Base-by-base conservation (phyloP, 1,284 basidiomycete species). In the Puccinia novopanici region DNA sequence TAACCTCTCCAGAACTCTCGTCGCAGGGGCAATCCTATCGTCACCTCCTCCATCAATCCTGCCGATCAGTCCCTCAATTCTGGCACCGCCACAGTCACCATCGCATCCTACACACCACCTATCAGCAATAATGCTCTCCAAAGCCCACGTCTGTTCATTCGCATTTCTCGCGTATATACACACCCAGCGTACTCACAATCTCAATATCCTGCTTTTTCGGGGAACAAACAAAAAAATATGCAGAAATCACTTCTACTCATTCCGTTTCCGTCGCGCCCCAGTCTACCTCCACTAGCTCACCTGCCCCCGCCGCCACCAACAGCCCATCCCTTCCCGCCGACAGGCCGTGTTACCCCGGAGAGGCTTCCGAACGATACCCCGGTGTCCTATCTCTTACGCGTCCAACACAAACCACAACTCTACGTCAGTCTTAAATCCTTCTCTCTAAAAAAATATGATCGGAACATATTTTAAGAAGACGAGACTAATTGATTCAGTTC, bases 391-490 rank as follows among this genome's bases (percentile, higher is more conserved):
- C 75, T 24, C 75, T 65, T 17, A 78, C 75, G 9, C 63, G 65
- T 24, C 75, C 75, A 22, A 78, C 75, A 42, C 75, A 78, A 70
- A 78, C 75, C n/a, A 67, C 75, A 52, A 78, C 75, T 19, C 55
- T 78, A 1, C 30, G 75, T 78, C 15, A 54, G 75, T 77, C 40
- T 22, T 75, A 6, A 65, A 48, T 17, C 59, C 24, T 10, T n/a
- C 63, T 22, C 5, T 50, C 22, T 50, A 19, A 42, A n/a, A 3
- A n/a, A 54, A 15, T 72, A 27, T 6, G 15, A 22, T 30, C 50
- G 45, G 45, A 45, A 45, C 45, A 6, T 59, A n/a, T n/a, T 40
- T 40, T 34, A 10, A 2, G 17, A 3, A 48, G 34, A 34, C 30
- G n/a, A 34, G 6, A 30, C 42, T 22, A n/a, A n/a, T 57, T 57